Evolutionary conservation across 2,329 filamentous ascomycete genomes (phyloP).

Genomic region (Cercospora janseana): DNA sequence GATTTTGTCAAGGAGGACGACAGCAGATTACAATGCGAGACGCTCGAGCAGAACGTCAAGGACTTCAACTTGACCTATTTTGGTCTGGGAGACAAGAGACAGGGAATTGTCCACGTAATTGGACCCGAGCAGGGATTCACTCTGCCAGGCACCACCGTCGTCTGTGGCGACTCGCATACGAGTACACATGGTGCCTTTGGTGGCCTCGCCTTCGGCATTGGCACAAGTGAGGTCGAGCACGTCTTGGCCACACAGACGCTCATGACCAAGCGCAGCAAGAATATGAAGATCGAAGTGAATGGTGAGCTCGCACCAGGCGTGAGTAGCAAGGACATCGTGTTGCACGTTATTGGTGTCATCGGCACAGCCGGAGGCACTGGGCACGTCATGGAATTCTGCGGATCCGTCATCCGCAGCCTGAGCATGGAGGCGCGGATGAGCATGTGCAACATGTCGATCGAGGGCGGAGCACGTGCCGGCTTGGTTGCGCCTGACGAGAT

Average conservation of each 20-base stretch:
- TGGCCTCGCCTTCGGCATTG: constrained; percentile 91
- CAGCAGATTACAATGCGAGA: constrained; percentile 89
- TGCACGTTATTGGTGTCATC: constrained; percentile 89
- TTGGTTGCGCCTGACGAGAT: constrained; percentile 95
- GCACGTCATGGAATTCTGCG: constrained; percentile 94
- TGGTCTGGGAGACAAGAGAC: constrained; percentile 89
- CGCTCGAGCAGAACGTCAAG: constrained; percentile 95
- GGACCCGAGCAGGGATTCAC: constrained; percentile 99
- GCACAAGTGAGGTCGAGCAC: constrained; percentile 97
- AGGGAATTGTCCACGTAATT: constrained; percentile 98
- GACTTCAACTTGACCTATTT: constrained; percentile 97
- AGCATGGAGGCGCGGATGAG: constrained; percentile 99
- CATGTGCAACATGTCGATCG: constrained; percentile 99
- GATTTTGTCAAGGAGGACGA: constrained; percentile 94
- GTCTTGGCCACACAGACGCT: constrained; percentile 94
- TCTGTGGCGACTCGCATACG: constrained; percentile 97
- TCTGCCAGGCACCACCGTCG: constrained; percentile 90
- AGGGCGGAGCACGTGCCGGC: constrained; percentile 89
- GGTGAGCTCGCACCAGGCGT: constrained; percentile 87
- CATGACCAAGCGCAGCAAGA: constrained; percentile 93
- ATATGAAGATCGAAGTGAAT: constrained; percentile 96
- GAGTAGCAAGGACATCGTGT: constrained; percentile 91
- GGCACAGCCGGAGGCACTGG: constrained; percentile 94
- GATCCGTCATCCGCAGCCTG: constrained; percentile 81
- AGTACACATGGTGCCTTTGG: constrained; percentile 98